phyloP scores from a whole-genome alignment of 257 asterid species.

The Anisodus tanguticus region DNA sequence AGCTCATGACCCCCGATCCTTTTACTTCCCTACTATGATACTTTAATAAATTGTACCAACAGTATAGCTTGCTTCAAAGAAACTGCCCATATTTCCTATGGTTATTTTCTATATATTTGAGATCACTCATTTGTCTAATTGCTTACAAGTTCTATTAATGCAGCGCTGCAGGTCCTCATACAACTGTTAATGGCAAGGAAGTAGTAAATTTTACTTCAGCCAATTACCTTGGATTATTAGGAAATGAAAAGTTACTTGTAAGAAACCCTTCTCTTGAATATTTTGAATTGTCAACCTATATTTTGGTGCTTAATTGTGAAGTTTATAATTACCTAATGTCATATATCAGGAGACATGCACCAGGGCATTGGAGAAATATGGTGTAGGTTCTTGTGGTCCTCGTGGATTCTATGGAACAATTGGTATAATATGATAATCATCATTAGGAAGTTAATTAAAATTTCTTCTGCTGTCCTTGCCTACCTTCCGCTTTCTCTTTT shows the following conservation, averaged over 20 bases:
- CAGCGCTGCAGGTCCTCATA: constrained; percentile 98
- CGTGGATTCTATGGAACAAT: constrained; percentile 99
- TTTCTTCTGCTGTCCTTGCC: background rate
- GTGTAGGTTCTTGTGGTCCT: constrained; percentile 99
- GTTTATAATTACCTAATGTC: constrained; percentile 18
- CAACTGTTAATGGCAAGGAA: constrained; percentile 66
- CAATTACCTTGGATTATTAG: constrained; percentile 89
- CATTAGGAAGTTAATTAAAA: background rate
- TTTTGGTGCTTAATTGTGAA: background rate
- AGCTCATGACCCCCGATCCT: background rate
- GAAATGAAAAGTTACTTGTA: constrained; percentile 78
- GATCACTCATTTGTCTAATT: constrained; percentile 17
- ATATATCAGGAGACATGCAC: constrained; percentile 84
- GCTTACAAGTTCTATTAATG: constrained; percentile 39
- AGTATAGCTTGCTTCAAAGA: background rate
- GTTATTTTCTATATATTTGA: background rate
- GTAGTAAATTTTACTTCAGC: constrained; percentile 91
- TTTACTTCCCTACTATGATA: background rate
- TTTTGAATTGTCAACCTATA: constrained; percentile 31
- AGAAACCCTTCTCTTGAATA: constrained; percentile 37
- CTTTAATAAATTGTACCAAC: background rate
- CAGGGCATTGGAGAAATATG: constrained; percentile 90
- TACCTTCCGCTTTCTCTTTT: constrained; percentile 29
- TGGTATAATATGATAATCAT: constrained; percentile 53
- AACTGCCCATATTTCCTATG: background rate